Evolutionary conservation across 2,329 filamentous ascomycete species (phyloP).

Genomic region (Colletotrichum sp.): DNA sequence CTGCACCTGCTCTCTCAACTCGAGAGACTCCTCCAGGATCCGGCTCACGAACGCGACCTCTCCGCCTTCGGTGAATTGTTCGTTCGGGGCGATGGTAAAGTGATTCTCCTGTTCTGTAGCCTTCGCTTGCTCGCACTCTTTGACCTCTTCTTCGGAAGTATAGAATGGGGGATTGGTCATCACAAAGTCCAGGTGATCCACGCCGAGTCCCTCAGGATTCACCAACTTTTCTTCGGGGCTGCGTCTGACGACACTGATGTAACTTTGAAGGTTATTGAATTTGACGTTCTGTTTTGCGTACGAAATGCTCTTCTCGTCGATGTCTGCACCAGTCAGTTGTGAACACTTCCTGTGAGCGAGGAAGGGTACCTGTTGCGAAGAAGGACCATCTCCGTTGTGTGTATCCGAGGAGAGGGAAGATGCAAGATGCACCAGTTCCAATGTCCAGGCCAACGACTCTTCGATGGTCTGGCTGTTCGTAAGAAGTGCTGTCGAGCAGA

Average conservation of each 20-base stretch:
- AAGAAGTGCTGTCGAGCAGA: conserved; percentile 75
- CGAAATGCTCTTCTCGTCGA: conserved; percentile 72
- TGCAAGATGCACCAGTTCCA: conserved; percentile 88
- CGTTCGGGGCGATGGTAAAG: conserved; percentile 78
- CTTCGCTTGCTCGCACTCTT: conserved; percentile 69
- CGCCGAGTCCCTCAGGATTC: conserved; percentile 59
- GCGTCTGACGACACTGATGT: conserved; percentile 69
- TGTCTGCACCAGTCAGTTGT: conserved; percentile 55
- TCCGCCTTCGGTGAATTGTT: conserved; percentile 86
- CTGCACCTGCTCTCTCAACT: conserved; percentile 63
- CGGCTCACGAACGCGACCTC: conserved; percentile 76
- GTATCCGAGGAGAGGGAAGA: conserved; percentile 86
- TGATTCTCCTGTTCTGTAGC: conserved; percentile 68
- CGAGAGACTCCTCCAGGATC: conserved; percentile 73
- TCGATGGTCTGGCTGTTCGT: conserved; percentile 45
- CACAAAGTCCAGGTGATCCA: conserved; percentile 72
- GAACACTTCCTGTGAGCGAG: background rate
- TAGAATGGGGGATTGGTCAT: conserved; percentile 99
- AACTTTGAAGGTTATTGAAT: conserved; percentile 65
- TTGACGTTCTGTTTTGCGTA: conserved; percentile 72
- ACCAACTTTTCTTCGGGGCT: conserved; percentile 61
- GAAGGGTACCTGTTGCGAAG: conserved; percentile 59
- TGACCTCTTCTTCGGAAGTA: conserved; percentile 71
- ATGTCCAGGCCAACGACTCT: conserved; percentile 77
- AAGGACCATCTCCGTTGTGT: conserved; percentile 76